Evolutionary conservation across 345 rosid genomes (phyloP).

Genomic region (Isatis tinctoria): DNA sequence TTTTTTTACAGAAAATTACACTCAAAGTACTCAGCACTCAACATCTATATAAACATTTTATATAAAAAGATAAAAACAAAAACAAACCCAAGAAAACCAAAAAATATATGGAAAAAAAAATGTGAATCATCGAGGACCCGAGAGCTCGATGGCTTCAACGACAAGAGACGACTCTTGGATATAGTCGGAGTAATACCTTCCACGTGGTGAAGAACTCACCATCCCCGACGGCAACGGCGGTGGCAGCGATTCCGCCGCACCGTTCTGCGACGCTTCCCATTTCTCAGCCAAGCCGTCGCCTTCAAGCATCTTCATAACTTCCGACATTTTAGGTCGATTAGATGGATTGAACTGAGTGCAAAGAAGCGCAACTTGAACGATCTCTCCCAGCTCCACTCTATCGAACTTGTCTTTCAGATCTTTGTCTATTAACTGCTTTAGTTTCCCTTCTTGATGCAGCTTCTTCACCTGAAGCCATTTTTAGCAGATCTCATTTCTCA

Average conservation of each 20-base stretch:
- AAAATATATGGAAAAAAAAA: background rate
- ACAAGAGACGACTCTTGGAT: slow-evolving; percentile 91
- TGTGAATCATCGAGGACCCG: slow-evolving; percentile 71
- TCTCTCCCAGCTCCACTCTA: slow-evolving; percentile 68
- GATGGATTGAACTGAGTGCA: slow-evolving; percentile 72
- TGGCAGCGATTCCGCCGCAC: slow-evolving; percentile 36
- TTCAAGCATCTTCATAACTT: slow-evolving; percentile 78
- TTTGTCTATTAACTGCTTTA: slow-evolving; percentile 68
- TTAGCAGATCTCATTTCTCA: background rate
- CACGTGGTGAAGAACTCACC: slow-evolving; percentile 23
- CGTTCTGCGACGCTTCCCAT: slow-evolving; percentile 70
- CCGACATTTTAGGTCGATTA: slow-evolving; percentile 74
- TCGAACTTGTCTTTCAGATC: slow-evolving; percentile 61
- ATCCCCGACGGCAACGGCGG: slow-evolving; percentile 28
- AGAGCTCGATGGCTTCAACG: slow-evolving; percentile 94
- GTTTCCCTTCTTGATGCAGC: slow-evolving; percentile 78
- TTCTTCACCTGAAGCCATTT: slow-evolving; percentile 82
- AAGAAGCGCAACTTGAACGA: slow-evolving; percentile 75
- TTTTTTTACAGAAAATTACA: slow-evolving; percentile 49
- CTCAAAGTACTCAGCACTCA: too few species aligned
- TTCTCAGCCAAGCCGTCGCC: slow-evolving; percentile 81
- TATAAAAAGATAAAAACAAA: background rate
- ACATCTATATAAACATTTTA: slow-evolving; percentile 26
- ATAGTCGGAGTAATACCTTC: slow-evolving; percentile 56
- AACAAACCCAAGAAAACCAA: background rate